Evolutionary conservation across 1,284 basidiomycete genomes (phyloP).

Genomic region (Thelephora terrestris): DNA sequence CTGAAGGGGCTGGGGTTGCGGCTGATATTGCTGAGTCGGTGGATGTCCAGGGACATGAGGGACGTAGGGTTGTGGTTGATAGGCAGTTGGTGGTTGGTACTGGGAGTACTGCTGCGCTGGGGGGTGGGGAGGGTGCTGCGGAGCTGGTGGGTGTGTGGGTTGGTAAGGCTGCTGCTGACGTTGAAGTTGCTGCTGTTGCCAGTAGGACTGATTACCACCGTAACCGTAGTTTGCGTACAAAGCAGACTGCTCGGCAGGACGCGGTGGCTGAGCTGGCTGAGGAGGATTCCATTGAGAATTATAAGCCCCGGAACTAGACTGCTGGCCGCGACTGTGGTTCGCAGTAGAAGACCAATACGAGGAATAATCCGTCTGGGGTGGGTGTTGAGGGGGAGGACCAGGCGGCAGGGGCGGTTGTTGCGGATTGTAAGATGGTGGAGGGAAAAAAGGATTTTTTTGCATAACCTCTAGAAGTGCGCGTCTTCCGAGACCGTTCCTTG

Average conservation of each 20-base stretch:
- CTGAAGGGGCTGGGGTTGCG: constrained; percentile 26
- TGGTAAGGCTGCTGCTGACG: constrained; percentile 45
- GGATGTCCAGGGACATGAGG: constrained; percentile 43
- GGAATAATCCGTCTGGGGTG: constrained; percentile 60
- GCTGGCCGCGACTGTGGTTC: constrained; percentile 37
- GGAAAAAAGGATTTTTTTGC: constrained; percentile 76
- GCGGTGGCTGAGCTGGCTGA: constrained; percentile 38
- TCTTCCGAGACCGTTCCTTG: background rate
- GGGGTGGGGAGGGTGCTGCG: constrained; percentile 40
- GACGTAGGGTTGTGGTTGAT: constrained; percentile 50
- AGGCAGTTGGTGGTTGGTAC: constrained; percentile 60
- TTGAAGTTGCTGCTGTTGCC: constrained; percentile 57
- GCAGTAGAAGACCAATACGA: constrained; percentile 63
- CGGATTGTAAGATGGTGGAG: constrained; percentile 53
- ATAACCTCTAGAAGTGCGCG: constrained; percentile 24
- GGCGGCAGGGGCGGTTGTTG: constrained; percentile 70
- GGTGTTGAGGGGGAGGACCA: constrained; percentile 63
- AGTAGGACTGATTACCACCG: constrained; percentile 46
- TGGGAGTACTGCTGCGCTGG: constrained; percentile 58
- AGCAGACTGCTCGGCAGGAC: constrained; percentile 64
- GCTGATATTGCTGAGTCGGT: constrained; percentile 25
- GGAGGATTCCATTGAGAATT: constrained; percentile 56
- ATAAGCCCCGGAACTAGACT: constrained; percentile 36
- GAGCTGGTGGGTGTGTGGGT: constrained; percentile 39
- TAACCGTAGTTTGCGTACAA: constrained; percentile 81